A percentile compares a stretch with the other conserved stretches of the same genome.
phyloP scores from a whole-genome alignment of 129 eudicot genomes.

The Chrysanthemum seticuspe region DNA sequence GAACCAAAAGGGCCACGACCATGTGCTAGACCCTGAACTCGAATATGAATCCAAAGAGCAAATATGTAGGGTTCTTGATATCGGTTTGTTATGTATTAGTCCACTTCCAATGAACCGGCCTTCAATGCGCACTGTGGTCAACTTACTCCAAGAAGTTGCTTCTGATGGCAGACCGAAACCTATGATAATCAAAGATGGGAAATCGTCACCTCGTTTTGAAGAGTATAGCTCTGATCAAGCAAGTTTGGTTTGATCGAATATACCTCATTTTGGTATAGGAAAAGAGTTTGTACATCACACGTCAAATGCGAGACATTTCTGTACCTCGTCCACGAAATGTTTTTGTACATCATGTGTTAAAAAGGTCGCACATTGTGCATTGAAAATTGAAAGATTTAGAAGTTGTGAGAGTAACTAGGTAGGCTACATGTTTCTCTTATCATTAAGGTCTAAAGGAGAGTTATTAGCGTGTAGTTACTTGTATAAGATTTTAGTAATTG shows the following conservation, averaged over 20 bases:
- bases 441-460: not conserved
- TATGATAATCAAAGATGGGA: constrained; percentile 32
- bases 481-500: constrained; percentile 5
- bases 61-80: constrained; percentile 57
- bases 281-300: constrained; percentile 3
- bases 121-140: constrained; percentile 80
- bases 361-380: constrained; percentile 3
- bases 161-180: constrained; percentile 27
- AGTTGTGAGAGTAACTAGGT: not conserved
- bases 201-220: constrained; percentile 37
- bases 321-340: constrained; percentile 1
- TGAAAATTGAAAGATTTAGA: not conserved
- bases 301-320: not conserved
- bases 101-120: constrained; percentile 76
- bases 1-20: constrained; percentile 55
- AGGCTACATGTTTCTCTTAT: not conserved
- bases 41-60: constrained; percentile 51
- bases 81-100: constrained; percentile 65
- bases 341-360: not conserved
- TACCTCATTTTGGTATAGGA: not conserved
- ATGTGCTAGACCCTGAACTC: constrained; percentile 58
- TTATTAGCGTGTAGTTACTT: constrained; percentile 4
- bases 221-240: constrained; percentile 40
- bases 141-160: constrained; percentile 59
- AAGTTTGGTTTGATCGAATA: constrained; percentile 26